phyloP scores from a whole-genome alignment of 495 filamentous ascomycete genomes.

The Annulohypoxylon stygium region DNA sequence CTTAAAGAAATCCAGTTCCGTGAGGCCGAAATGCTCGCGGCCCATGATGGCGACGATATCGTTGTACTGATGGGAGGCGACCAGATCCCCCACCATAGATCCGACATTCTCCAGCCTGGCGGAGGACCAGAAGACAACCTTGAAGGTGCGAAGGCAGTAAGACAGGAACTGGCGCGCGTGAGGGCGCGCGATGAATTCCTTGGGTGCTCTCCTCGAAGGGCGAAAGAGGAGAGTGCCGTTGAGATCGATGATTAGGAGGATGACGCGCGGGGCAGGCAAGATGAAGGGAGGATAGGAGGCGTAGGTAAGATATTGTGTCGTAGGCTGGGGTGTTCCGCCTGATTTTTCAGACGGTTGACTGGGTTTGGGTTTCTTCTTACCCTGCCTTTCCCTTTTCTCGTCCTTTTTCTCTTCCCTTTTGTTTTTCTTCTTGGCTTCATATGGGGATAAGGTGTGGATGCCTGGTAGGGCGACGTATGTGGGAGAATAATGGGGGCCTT shows the following conservation, averaged over 20 bases:
- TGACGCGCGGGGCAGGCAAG: slow-evolving; percentile 52
- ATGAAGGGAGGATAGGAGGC: slow-evolving; percentile 42
- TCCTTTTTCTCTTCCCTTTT: slow-evolving; percentile 24
- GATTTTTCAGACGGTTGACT: slow-evolving; percentile 56
- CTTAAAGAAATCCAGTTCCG: slow-evolving; percentile 68
- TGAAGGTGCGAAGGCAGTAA: slow-evolving; percentile 74
- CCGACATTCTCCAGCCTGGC: slow-evolving; percentile 78
- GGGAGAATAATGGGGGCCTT: too few species aligned
- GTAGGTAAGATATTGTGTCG: slow-evolving; percentile 54
- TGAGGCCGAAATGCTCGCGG: slow-evolving; percentile 81
- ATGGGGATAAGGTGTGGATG: too few species aligned
- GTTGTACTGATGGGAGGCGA: slow-evolving; percentile 59
- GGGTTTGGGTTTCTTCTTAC: too few species aligned
- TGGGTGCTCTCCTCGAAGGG: slow-evolving; percentile 60
- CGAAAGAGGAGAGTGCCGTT: slow-evolving; percentile 91
- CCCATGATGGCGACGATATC: slow-evolving; percentile 79
- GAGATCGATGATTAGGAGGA: slow-evolving; percentile 89
- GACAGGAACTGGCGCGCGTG: slow-evolving; percentile 73
- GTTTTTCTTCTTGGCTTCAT: too few species aligned
- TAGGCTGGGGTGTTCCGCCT: slow-evolving; percentile 64
- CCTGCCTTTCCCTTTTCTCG: too few species aligned
- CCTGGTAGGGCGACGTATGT: too few species aligned
- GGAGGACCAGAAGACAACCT: slow-evolving; percentile 92
- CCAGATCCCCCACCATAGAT: slow-evolving; percentile 67
- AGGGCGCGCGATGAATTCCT: slow-evolving; percentile 71